Conservation (phyloP, 768 basidiomycete species). For the Clavaria fumosa region DNA sequence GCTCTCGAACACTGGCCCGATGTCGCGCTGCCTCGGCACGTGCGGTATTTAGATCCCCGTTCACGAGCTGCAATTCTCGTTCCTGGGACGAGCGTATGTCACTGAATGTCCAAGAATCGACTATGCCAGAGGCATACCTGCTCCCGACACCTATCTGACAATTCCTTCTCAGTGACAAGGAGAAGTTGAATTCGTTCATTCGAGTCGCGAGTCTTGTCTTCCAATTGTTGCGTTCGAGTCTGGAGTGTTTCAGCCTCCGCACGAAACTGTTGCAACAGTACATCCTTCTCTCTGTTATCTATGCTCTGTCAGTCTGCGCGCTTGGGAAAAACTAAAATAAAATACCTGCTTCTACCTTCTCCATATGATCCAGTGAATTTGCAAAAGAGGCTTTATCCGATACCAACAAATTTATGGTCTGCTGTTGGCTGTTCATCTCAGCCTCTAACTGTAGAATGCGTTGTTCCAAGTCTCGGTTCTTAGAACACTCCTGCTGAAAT, state of each 20-base stretch:
- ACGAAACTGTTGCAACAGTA: constrained; percentile 28
- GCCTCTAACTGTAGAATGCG: constrained; percentile 25
- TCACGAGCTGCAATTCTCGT: constrained; percentile 56
- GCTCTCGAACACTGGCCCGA: constrained; percentile 45
- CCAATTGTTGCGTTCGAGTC: constrained; percentile 27
- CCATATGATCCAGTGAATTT: constrained; percentile 41
- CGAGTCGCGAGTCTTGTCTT: constrained; percentile 23
- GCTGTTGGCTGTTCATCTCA: constrained; percentile 40
- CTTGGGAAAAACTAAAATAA: constrained; percentile 6
- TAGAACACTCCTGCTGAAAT: too few species aligned
- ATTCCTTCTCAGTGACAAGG: constrained; percentile 36
- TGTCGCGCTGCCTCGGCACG: constrained; percentile 38
- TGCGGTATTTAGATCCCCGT: constrained; percentile 35
- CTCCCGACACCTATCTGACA: constrained; percentile 37
- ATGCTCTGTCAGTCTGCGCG: constrained; percentile 8
- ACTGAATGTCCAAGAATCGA: neutral
- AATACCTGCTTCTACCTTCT: constrained; percentile 46
- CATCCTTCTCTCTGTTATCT: constrained; percentile 33
- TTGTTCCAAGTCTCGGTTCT: too few species aligned
- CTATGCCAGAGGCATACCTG: constrained; percentile 22
- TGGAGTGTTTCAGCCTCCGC: constrained; percentile 24
- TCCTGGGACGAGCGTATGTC: constrained; percentile 31
- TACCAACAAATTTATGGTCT: constrained; percentile 65
- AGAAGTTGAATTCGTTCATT: constrained; percentile 26
- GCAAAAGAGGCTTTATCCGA: constrained; percentile 51